These are phyloP conservation scores for Botrytis fragariae DNA, from an alignment of 2,329 filamentous ascomycete genomes.

Conservation along the genomic window DNA sequence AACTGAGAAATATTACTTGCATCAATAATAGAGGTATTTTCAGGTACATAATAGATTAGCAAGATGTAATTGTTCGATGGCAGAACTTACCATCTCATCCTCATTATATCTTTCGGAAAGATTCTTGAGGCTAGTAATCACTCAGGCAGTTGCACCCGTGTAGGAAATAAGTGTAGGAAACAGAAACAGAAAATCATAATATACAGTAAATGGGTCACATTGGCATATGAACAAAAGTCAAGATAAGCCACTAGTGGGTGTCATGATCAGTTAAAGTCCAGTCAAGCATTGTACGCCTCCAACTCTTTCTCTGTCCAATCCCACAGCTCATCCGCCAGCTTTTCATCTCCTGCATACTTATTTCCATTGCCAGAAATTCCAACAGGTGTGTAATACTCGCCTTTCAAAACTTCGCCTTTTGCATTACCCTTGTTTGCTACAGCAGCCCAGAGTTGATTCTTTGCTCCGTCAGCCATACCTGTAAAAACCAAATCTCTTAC, in stretches of 20 bases:
- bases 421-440: slow-evolving; percentile 28
- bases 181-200: neutral
- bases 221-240: neutral
- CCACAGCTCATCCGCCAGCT: slow-evolving; percentile 39
- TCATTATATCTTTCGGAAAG: neutral
- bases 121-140: neutral
- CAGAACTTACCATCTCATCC: neutral
- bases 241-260: neutral
- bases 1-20: neutral
- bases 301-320: slow-evolving; percentile 38
- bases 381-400: slow-evolving; percentile 43
- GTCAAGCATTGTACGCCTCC: slow-evolving; percentile 22
- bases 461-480: slow-evolving; percentile 35
- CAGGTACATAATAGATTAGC: neutral
- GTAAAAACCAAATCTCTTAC: slow-evolving; percentile 11
- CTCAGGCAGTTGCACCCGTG: neutral
- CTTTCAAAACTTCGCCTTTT: slow-evolving; percentile 28
- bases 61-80: neutral
- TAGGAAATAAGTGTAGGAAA: neutral
- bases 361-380: slow-evolving; percentile 36
- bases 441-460: slow-evolving; percentile 46
- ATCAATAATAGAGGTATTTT: neutral
- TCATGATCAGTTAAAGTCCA: neutral
- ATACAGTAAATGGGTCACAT: neutral
- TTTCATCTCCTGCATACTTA: slow-evolving; percentile 28